Evolutionary conservation across 306 rosid genomes (phyloP).

Genomic region (Lathyrus tuberosus): DNA sequence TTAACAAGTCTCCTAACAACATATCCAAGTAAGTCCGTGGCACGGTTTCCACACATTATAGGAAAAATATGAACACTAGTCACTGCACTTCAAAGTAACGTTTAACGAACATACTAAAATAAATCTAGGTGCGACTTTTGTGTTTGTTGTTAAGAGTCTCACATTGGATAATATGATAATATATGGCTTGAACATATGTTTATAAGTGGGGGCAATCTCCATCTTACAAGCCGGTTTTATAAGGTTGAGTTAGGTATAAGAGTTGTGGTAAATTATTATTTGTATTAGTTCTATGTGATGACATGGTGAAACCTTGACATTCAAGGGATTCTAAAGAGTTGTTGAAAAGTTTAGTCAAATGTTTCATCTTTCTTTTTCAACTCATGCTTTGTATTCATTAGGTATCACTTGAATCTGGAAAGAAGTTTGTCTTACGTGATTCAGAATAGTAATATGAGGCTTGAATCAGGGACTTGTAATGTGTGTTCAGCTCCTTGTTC

Average conservation of each 20-base stretch:
- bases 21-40: slow-evolving; percentile 20
- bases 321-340: slow-evolving; percentile 28
- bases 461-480: slow-evolving; percentile 75
- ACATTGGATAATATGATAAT: slow-evolving; percentile 8
- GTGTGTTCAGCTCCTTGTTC: slow-evolving; percentile 86
- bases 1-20: slow-evolving; percentile 7
- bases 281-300: slow-evolving; percentile 11
- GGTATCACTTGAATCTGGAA: slow-evolving; percentile 51
- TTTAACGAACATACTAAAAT: slow-evolving; percentile 7
- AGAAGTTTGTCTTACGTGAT: slow-evolving; percentile 51
- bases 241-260: too few species aligned
- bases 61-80: slow-evolving; percentile 13
- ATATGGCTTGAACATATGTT: too few species aligned
- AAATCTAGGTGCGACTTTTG: slow-evolving; percentile 11
- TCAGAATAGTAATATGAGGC: slow-evolving; percentile 59
- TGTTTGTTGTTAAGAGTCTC: background rate
- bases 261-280: slow-evolving; percentile 6
- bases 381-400: slow-evolving; percentile 42
- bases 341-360: slow-evolving; percentile 5
- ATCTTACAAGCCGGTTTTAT: too few species aligned
- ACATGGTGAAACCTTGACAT: slow-evolving; percentile 11
- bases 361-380: slow-evolving; percentile 35
- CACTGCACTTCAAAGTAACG: slow-evolving; percentile 9
- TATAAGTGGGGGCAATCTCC: too few species aligned
- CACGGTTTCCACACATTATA: slow-evolving; percentile 12